These are phyloP conservation scores for Kluyveromyces dobzhanskii DNA, from an alignment of 805 yeast genomes.

Conservation along the genomic window DNA sequence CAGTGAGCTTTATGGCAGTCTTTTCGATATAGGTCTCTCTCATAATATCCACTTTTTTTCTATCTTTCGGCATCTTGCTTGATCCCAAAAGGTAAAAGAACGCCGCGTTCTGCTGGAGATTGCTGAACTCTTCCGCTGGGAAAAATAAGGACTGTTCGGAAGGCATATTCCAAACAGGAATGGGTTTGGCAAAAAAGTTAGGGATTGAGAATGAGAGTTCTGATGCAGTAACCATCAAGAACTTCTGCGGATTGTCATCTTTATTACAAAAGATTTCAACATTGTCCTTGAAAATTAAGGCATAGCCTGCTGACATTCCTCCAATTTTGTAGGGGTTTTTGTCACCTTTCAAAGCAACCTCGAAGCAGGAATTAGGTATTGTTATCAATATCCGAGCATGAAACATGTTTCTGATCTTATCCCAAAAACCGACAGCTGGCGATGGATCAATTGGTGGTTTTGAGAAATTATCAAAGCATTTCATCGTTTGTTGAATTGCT, in stretches of 20 bases:
- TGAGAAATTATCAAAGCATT: conserved; percentile 71
- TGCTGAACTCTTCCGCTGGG: conserved; percentile 34
- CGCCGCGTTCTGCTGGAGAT: conserved; percentile 37
- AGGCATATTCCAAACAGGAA: conserved; percentile 52
- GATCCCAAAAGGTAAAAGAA: conserved; percentile 39
- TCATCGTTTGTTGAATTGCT: conserved; percentile 71
- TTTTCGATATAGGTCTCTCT: conserved; percentile 36
- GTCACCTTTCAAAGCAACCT: conserved; percentile 63
- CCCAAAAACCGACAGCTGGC: conserved; percentile 85
- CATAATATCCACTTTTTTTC: conserved; percentile 18
- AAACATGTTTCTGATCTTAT: conserved; percentile 64
- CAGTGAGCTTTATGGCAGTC: conserved; percentile 47
- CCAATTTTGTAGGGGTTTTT: conserved; percentile 70
- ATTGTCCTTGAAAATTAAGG: conserved; percentile 58
- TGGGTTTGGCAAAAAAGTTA: conserved; percentile 49
- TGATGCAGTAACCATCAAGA: conserved; percentile 55
- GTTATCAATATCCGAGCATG: conserved; percentile 60
- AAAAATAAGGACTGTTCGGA: conserved; percentile 37
- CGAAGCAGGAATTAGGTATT: conserved; percentile 45
- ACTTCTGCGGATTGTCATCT: conserved; percentile 57
- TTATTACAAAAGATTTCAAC: conserved; percentile 56
- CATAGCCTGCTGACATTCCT: conserved; percentile 65
- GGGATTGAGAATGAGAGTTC: conserved; percentile 68
- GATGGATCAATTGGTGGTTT: conserved; percentile 90
- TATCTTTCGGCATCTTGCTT: conserved; percentile 12